Evolutionary conservation across 495 filamentous ascomycete species (phyloP).

Genomic region (Astrothelium subdiscretum): DNA sequence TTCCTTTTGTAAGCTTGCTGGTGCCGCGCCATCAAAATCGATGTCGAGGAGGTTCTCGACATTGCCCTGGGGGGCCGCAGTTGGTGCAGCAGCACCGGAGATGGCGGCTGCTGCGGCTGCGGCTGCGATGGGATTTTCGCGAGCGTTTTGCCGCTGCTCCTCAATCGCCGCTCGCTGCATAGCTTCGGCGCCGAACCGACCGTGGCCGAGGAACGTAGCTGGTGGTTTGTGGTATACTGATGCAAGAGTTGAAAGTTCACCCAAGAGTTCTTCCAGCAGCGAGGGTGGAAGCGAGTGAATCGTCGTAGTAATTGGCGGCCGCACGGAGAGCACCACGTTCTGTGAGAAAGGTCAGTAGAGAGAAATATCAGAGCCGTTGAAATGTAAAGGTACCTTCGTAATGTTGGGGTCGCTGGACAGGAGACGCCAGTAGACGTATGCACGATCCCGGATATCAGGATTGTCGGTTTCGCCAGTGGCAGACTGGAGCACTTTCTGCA

Average conservation of each 20-base stretch:
- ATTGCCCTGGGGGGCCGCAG: constrained; percentile 54
- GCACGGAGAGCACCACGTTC: constrained; percentile 85
- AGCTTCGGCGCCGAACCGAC: constrained; percentile 84
- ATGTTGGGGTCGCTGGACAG: constrained; percentile 86
- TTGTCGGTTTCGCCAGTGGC: constrained; percentile 94
- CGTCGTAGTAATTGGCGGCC: constrained; percentile 87
- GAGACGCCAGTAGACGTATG: constrained; percentile 96
- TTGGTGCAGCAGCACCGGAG: constrained; percentile 36
- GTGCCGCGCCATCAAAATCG: constrained; percentile 91
- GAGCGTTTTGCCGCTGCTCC: constrained; percentile 80
- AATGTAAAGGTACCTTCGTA: constrained; percentile 48
- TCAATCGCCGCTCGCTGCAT: constrained; percentile 94
- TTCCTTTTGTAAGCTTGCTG: constrained; percentile 70
- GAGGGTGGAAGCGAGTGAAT: constrained; percentile 74
- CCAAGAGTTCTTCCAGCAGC: constrained; percentile 75
- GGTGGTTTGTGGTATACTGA: constrained; percentile 99
- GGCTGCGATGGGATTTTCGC: constrained; percentile 87
- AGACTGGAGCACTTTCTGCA: constrained; percentile 83
- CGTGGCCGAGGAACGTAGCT: constrained; percentile 90
- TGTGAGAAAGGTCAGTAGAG: constrained; percentile 21
- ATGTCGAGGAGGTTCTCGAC: constrained; percentile 94
- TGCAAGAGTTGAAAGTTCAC: constrained; percentile 87
- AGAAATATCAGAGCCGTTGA: background rate
- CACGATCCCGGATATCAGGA: constrained; percentile 89
- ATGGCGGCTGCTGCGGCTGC: constrained; percentile 62